Evolutionary conservation across 1,284 basidiomycete genomes (phyloP).

Genomic region (Fistulina hepatica): DNA sequence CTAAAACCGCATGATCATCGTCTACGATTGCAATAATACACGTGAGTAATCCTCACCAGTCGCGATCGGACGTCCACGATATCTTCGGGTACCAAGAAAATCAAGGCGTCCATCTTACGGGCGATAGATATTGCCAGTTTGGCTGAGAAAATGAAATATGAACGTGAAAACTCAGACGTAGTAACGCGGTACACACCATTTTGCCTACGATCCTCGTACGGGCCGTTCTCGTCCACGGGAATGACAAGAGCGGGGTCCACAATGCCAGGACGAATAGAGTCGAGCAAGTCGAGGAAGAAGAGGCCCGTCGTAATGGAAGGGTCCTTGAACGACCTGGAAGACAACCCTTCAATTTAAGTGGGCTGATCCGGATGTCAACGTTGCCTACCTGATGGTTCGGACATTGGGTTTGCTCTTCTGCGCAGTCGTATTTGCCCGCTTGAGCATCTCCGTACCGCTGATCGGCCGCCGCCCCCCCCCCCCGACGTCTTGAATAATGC

Average conservation of each 20-base stretch:
- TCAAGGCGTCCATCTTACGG: slow-evolving; percentile 92
- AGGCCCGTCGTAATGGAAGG: slow-evolving; percentile 81
- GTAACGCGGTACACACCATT: too few species aligned
- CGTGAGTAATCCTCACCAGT: slow-evolving; percentile 46
- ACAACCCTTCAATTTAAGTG: too few species aligned
- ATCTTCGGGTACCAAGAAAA: slow-evolving; percentile 97
- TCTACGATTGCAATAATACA: neutral
- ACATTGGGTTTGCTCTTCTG: slow-evolving; percentile 61
- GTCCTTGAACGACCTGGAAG: slow-evolving; percentile 95
- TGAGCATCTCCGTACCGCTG: slow-evolving; percentile 88
- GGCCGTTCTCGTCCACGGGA: slow-evolving; percentile 50
- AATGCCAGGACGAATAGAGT: slow-evolving; percentile 86
- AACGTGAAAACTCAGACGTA: neutral
- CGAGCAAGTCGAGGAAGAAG: slow-evolving; percentile 91
- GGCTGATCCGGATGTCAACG: too few species aligned
- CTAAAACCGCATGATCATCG: slow-evolving; percentile 23
- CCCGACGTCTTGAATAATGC: slow-evolving; percentile 61
- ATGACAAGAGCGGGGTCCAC: slow-evolving; percentile 85
- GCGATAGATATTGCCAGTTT: slow-evolving; percentile 98
- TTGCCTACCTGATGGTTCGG: slow-evolving; percentile 66
- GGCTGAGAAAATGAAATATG: slow-evolving; percentile 48
- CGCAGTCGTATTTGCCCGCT: slow-evolving; percentile 91
- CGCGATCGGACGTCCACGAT: slow-evolving; percentile 82
- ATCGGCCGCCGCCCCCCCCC: slow-evolving; percentile 75
- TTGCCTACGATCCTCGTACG: slow-evolving; percentile 83